Conservation (phyloP, 139 green algal genomes). For the Marvania coccoides region DNA sequence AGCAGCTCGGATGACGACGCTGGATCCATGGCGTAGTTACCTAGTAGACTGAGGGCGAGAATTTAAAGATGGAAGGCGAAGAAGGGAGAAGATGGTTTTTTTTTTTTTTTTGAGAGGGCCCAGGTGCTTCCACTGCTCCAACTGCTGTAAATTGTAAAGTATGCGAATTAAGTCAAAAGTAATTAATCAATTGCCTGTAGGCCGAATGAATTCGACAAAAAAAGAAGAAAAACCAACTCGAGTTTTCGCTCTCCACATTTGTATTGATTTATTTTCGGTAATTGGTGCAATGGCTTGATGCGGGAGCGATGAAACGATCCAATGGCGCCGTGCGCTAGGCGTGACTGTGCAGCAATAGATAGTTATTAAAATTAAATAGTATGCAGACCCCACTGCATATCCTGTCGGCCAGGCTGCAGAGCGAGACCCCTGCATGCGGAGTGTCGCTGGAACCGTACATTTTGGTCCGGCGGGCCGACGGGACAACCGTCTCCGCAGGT, state of each 20-base stretch:
- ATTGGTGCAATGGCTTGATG: neutral
- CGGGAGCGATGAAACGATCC: too few species aligned
- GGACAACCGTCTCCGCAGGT: conserved; percentile 37
- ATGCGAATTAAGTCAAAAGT: too few species aligned
- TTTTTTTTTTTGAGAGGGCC: too few species aligned
- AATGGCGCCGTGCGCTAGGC: neutral
- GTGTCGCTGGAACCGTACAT: conserved; percentile 85
- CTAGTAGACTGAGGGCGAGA: too few species aligned
- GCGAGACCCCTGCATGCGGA: conserved; percentile 63
- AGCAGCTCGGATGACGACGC: conserved; percentile 20
- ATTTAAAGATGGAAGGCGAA: too few species aligned
- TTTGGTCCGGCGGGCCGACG: conserved; percentile 61
- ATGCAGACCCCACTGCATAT: conserved; percentile 18
- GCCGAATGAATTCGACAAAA: neutral
- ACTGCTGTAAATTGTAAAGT: too few species aligned
- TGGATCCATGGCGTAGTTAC: neutral
- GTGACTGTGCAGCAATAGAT: neutral
- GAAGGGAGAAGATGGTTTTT: too few species aligned
- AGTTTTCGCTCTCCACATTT: too few species aligned
- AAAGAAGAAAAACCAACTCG: too few species aligned
- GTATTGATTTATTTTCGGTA: neutral
- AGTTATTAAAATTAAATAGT: neutral
- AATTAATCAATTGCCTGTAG: too few species aligned
- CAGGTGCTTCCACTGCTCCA: too few species aligned
- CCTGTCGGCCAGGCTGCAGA: conserved; percentile 40